Conservation (phyloP, 176 grass and related monocot species). For the Ensete ventricosum region DNA sequence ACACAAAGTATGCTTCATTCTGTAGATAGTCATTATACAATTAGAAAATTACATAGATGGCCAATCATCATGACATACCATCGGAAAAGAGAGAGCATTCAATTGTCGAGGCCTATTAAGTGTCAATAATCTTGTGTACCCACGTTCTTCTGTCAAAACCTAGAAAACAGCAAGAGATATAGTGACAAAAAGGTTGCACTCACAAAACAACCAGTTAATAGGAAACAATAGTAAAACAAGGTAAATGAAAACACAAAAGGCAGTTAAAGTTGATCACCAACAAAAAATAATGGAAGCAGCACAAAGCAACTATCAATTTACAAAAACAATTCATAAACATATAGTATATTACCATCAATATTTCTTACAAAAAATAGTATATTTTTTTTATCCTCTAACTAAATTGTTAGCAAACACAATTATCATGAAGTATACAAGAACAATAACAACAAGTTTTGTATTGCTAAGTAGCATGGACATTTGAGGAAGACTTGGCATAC, state of each 20-base stretch:
- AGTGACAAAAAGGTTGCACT: constrained; percentile 2
- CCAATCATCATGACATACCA: constrained; percentile 33
- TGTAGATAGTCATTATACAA: neutral
- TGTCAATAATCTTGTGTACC: constrained; percentile 56
- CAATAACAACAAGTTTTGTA: too few relatives aligned
- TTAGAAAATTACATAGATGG: neutral
- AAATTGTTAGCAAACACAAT: too few relatives aligned
- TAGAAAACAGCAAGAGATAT: constrained; percentile 17
- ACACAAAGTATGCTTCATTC: neutral
- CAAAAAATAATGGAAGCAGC: neutral
- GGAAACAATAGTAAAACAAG: neutral
- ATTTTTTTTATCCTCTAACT: too few relatives aligned
- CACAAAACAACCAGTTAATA: neutral
- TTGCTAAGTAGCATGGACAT: too few relatives aligned
- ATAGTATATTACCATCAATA: too few relatives aligned
- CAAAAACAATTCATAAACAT: neutral
- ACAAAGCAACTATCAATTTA: neutral
- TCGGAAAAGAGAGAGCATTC: constrained; percentile 66
- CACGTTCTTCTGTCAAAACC: constrained; percentile 77
- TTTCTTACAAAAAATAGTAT: too few relatives aligned
- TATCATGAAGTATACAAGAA: too few relatives aligned
- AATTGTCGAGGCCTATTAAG: constrained; percentile 82
- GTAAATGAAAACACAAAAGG: neutral
- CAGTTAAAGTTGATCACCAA: neutral
- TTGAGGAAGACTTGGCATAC: too few relatives aligned